A percentile compares a stretch with the other conserved stretches of the same genome.
These are phyloP conservation scores for Carex cristatella DNA, from an alignment of 176 grass and related monocot genomes.

Conservation along the genomic window DNA sequence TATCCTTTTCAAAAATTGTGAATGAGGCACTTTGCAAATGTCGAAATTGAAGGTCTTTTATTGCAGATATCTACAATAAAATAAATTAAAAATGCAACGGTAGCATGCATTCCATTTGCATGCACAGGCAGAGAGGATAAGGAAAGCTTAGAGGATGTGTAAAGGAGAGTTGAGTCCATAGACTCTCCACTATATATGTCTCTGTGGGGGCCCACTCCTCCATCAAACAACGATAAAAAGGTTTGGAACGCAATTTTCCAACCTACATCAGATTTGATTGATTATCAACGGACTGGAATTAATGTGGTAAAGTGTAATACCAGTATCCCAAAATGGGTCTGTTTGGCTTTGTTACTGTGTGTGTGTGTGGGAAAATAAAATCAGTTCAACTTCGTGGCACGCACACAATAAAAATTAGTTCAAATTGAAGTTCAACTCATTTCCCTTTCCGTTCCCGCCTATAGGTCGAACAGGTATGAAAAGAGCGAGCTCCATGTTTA, in stretches of 20 bases:
- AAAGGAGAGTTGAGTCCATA: slow-evolving; percentile 1
- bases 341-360: too few species aligned
- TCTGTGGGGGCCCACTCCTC: not conserved
- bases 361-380: too few species aligned
- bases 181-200: slow-evolving; percentile 5
- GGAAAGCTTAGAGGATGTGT: slow-evolving; percentile 5
- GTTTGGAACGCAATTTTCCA: not conserved
- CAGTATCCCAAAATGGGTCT: too few species aligned
- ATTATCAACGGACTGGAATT: not conserved
- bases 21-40: not conserved
- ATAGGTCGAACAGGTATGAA: too few species aligned
- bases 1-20: not conserved
- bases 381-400: too few species aligned
- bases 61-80: too few species aligned
- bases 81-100: not conserved
- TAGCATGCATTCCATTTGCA: not conserved
- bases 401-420: too few species aligned
- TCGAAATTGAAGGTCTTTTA: not conserved
- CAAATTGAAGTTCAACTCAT: too few species aligned
- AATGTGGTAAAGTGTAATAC: too few species aligned
- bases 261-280: not conserved
- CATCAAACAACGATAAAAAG: slow-evolving; percentile 1
- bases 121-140: not conserved
- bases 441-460: too few species aligned
- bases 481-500: too few species aligned